A percentile compares a stretch with the other conserved stretches of the same genome.
These are phyloP conservation scores for Silene vulgaris DNA, from an alignment of 179 eudicot species.

Conservation along the genomic window DNA sequence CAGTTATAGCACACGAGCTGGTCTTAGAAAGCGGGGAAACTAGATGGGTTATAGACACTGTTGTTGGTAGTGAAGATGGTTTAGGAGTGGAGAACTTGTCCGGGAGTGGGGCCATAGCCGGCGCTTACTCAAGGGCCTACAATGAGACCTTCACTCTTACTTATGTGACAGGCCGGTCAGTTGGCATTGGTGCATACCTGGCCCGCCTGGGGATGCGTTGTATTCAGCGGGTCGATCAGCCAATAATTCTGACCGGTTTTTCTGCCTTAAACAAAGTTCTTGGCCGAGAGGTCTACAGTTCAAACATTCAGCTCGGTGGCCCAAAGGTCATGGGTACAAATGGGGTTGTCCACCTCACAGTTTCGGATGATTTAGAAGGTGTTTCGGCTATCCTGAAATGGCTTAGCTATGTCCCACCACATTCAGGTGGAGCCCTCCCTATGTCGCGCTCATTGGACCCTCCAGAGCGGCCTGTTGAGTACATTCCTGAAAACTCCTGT, in stretches of 20 bases:
- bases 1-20: conserved; percentile 83
- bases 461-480: conserved; percentile 68
- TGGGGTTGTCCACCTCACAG: conserved; percentile 89
- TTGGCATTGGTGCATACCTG: conserved; percentile 96
- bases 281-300: conserved; percentile 96
- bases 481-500: conserved; percentile 77
- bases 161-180: conserved; percentile 89
- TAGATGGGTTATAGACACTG: conserved; percentile 83
- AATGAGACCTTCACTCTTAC: conserved; percentile 91
- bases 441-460: conserved; percentile 62
- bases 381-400: conserved; percentile 77
- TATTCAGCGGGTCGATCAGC: conserved; percentile 95
- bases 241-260: conserved; percentile 88
- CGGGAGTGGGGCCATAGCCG: conserved; percentile 99
- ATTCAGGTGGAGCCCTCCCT: conserved; percentile 85
- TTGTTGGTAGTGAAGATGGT: conserved; percentile 91
- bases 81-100: conserved; percentile 90
- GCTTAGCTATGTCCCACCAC: conserved; percentile 87
- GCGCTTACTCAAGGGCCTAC: conserved; percentile 91
- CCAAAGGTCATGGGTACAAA: conserved; percentile 99
- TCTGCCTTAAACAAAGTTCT: conserved; percentile 88
- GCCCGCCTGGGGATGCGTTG: conserved; percentile 99
- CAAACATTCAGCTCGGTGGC: conserved; percentile 99
- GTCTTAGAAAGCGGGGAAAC: conserved; percentile 66
- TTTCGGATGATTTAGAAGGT: conserved; percentile 91